Base-by-base conservation (phyloP, 495 filamentous ascomycete species). In the Paragyromitra xinjiangensis region DNA sequence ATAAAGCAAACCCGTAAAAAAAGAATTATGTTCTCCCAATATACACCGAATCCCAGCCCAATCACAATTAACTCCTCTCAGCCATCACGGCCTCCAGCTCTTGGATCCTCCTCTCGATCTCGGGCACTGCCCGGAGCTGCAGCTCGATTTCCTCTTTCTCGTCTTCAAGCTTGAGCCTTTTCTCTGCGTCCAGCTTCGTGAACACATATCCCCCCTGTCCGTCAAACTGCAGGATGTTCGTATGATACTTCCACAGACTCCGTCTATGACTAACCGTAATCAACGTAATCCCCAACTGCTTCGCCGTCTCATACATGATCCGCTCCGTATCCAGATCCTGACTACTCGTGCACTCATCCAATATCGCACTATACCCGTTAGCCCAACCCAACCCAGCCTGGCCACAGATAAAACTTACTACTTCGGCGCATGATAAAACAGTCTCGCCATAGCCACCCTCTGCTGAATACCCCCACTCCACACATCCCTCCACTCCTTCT, bases 181-280 rank as follows among this genome's bases (percentile, higher is more conserved):
- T 90, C 81, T 98, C 95, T 73, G 95, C 94, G 85, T 99, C 95
- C 40, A 99, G 84, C 61, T 90, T 89, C 1, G 94, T 95, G 83
- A 98, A 99, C 16, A 98, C 89, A 82, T 93, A 97, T 19, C 92
- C 85, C 0, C 96, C 95, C 82, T 97, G 92, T 1, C 95, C 96
- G 83, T 99, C 95, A 82, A 99, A 99, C 83, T 98, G 95, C 81
- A 99, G 84, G 69, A 98, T 97, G 83, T 90, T 91, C 75, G 87
- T 90, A 84, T 99, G 95, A 82, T 98, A 98, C 83, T 95, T 93
- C 95, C 95, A 99, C 78, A 99, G 83, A 85, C 93, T 97, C 29
- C 94, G 85, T 0, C 95, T 86, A 84, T 99, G 95, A 69, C 89
- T 92, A 2, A 99, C 95, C 0, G 95, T 99, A 92, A 99, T 98